phyloP scores from a whole-genome alignment of 768 basidiomycete species.

The Lactarius vividus region DNA sequence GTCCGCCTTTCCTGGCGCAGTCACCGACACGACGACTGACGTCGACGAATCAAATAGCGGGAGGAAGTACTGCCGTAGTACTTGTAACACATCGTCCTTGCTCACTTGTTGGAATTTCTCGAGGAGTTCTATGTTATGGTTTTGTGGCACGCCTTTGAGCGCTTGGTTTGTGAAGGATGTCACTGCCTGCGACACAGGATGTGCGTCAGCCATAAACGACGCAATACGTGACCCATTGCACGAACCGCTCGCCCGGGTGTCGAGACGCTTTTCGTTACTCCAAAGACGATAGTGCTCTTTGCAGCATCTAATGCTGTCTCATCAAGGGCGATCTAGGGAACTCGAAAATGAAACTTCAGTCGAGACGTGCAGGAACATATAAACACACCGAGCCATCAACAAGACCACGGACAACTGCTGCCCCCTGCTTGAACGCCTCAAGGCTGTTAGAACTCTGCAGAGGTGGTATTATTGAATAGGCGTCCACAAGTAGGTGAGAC shows the following conservation, averaged over 20 bases:
- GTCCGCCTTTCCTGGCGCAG: slow-evolving; percentile 75
- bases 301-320: slow-evolving; percentile 83
- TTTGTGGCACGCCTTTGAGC: slow-evolving; percentile 77
- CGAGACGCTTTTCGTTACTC: slow-evolving; percentile 75
- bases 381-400: slow-evolving; percentile 74
- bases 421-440: slow-evolving; percentile 78
- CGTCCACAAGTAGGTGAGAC: not conserved
- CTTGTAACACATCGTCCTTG: slow-evolving; percentile 68
- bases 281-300: slow-evolving; percentile 87
- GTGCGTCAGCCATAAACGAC: not conserved
- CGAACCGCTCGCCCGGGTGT: slow-evolving; percentile 86
- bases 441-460: slow-evolving; percentile 74
- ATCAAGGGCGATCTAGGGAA: slow-evolving; percentile 69
- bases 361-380: slow-evolving; percentile 37
- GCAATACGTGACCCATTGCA: not conserved
- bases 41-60: slow-evolving; percentile 78
- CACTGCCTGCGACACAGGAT: slow-evolving; percentile 53
- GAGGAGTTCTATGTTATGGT: slow-evolving; percentile 72
- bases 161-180: slow-evolving; percentile 89
- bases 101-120: slow-evolving; percentile 78
- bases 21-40: slow-evolving; percentile 79
- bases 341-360: slow-evolving; percentile 13
- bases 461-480: slow-evolving; percentile 1
- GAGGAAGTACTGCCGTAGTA: slow-evolving; percentile 71
- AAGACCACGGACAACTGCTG: slow-evolving; percentile 72